Evolutionary conservation across 2,329 filamentous ascomycete genomes (phyloP).

Genomic region (Aureobasidium sp.): DNA sequence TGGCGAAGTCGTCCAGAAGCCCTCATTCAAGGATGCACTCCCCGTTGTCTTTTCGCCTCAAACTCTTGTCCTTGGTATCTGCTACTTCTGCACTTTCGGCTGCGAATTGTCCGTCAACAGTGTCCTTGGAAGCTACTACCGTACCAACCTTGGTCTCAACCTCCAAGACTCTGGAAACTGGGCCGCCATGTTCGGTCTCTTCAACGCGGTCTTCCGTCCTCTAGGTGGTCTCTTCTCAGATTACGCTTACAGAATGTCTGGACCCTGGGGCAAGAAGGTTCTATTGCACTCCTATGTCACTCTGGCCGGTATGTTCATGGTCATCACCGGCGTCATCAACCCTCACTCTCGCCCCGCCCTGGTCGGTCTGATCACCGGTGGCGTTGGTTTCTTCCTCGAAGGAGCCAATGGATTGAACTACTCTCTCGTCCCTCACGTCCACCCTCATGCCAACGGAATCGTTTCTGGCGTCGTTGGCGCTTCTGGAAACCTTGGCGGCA

Average conservation of each 20-base stretch:
- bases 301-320: constrained; percentile 51
- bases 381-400: constrained; percentile 76
- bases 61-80: constrained; percentile 45
- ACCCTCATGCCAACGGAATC: constrained; percentile 72
- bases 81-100: constrained; percentile 57
- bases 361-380: constrained; percentile 68
- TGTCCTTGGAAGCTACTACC: constrained; percentile 54
- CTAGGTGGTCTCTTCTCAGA: constrained; percentile 57
- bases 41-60: constrained; percentile 56
- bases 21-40: constrained; percentile 53
- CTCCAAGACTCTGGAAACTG: constrained; percentile 52
- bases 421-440: constrained; percentile 77
- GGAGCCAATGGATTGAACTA: constrained; percentile 84
- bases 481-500: constrained; percentile 74
- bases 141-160: constrained; percentile 48
- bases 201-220: constrained; percentile 63
- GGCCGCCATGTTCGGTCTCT: constrained; percentile 69
- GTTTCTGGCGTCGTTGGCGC: constrained; percentile 75
- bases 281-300: constrained; percentile 52
- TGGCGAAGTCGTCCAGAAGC: constrained; percentile 56
- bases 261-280: constrained; percentile 58
- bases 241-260: constrained; percentile 46
- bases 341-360: constrained; percentile 57
- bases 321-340: constrained; percentile 59
- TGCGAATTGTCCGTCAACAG: constrained; percentile 55